Evolutionary conservation across 139 green algal species (phyloP).

Genomic region (Chlamydomonas asymmetrica): DNA sequence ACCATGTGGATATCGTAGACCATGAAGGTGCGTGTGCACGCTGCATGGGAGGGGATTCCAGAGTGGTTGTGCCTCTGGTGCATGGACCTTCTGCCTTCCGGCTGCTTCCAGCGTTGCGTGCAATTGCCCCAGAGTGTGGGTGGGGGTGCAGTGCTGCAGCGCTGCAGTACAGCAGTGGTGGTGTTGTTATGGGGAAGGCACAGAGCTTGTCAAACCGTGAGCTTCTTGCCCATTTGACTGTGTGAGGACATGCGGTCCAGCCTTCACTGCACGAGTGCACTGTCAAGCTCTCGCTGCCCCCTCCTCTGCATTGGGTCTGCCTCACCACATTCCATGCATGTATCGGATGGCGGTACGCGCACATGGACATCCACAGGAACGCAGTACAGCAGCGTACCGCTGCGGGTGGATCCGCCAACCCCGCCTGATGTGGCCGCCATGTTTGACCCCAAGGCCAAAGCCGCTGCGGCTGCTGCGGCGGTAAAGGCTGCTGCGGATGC

Average conservation of each 20-base stretch:
- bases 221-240: not conserved
- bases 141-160: not conserved
- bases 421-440: conserved; percentile 15
- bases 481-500: conserved; percentile 10
- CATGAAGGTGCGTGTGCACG: conserved; percentile 1
- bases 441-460: conserved; percentile 27
- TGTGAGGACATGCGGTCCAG: not conserved
- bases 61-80: not conserved
- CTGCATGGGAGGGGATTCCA: not conserved
- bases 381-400: not conserved
- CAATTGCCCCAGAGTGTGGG: not conserved
- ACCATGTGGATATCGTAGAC: conserved; percentile 20
- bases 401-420: conserved; percentile 2
- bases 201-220: not conserved
- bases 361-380: conserved; percentile 4
- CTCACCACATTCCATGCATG: not conserved
- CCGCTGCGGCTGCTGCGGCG: conserved; percentile 4
- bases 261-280: not conserved
- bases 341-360: not conserved
- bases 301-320: not conserved
- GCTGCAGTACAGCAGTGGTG: not conserved
- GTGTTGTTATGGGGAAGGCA: not conserved
- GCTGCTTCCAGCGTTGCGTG: no score
- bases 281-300: no score
- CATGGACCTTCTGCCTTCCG: not conserved